Base-by-base conservation (phyloP, 2,329 filamentous ascomycete genomes). In the Trichoderma cornu-damae region DNA sequence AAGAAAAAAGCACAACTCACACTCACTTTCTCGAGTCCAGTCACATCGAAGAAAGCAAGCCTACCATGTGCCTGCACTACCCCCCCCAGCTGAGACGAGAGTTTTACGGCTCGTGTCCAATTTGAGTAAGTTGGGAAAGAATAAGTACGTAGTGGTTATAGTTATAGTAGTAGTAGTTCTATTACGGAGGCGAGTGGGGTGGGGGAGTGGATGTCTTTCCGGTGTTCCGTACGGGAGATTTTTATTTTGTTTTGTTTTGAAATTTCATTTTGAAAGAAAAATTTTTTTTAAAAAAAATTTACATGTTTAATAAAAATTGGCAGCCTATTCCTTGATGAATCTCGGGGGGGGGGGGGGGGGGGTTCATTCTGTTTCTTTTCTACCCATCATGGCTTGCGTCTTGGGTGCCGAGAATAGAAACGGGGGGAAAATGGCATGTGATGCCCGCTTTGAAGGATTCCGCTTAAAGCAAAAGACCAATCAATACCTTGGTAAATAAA, bases 381-480 rank as follows among this genome's bases (percentile, higher is more conserved):
- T 38, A 26, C 48, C 34, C 40, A 38, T 55, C 42, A 47, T 52
- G 35, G 40, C 42, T 55, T n/a, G 30, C 30, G 28, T 18, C n/a
- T 28, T 40, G 49, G 44, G 20, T 51, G 56, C 49, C 40, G 34
- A 53, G 56, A 40, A 49, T 35, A 8, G 9, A 18, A 26, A 30
- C 34, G 20, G 37, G n/a, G 32, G 30, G 16, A 20, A 47, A 55
- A 47, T 55, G 54, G 54, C 58, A 60, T 60, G 58, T 60, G 58
- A 60, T 60, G 28, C 22, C 44, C 58, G 58, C 38, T 53, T 60
- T 52, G 46, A 46, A 26, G 42, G 20, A 52, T 60, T 43, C 20
- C 28, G 35, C 20, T 20, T n/a, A 24, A 28, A 42, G 42, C 16
- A 35, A n/a, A 50, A 28, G 22, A 8, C 35, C 20, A 40, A n/a